Evolutionary conservation across 2,329 filamentous ascomycete genomes (phyloP).

Genomic region (Paramyrothecium roridum): DNA sequence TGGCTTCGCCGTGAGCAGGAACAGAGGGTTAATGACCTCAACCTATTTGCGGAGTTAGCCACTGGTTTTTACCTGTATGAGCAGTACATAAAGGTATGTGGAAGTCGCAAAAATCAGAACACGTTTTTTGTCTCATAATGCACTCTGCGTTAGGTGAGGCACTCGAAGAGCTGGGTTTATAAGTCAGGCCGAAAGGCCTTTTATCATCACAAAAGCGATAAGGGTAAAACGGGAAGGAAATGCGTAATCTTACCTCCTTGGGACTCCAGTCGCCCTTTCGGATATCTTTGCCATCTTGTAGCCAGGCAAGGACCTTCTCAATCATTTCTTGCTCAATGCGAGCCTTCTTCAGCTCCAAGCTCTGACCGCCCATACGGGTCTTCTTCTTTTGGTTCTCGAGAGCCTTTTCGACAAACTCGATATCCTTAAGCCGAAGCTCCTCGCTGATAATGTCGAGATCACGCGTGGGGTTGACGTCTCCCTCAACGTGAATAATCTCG

Average conservation of each 20-base stretch:
- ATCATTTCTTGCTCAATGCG: constrained; percentile 92
- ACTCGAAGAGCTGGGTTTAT: constrained; percentile 99
- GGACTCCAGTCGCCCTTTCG: constrained; percentile 84
- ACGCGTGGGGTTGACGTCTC: constrained; percentile 91
- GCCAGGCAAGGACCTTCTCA: constrained; percentile 79
- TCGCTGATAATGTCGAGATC: constrained; percentile 97
- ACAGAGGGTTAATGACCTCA: constrained; percentile 94
- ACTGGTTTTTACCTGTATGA: constrained; percentile 3
- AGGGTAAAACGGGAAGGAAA: constrained; percentile 10
- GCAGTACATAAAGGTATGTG: not conserved
- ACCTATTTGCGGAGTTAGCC: constrained; percentile 55
- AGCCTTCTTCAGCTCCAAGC: constrained; percentile 95
- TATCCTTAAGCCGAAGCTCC: constrained; percentile 95
- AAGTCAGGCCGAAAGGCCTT: constrained; percentile 88
- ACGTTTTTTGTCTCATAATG: constrained; percentile 79
- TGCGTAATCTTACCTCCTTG: constrained; percentile 77
- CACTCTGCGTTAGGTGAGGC: constrained; percentile 75
- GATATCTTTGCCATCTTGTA: constrained; percentile 89
- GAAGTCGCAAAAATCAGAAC: constrained; percentile 54
- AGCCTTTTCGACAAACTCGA: constrained; percentile 96
- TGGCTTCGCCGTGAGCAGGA: constrained; percentile 93
- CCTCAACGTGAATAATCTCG: constrained; percentile 99
- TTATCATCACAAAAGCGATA: constrained; percentile 80
- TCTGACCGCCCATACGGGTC: constrained; percentile 90
- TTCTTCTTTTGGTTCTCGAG: constrained; percentile 91